These are phyloP conservation scores for Naganishia onofrii DNA, from an alignment of 768 basidiomycete genomes.

Conservation along the genomic window DNA sequence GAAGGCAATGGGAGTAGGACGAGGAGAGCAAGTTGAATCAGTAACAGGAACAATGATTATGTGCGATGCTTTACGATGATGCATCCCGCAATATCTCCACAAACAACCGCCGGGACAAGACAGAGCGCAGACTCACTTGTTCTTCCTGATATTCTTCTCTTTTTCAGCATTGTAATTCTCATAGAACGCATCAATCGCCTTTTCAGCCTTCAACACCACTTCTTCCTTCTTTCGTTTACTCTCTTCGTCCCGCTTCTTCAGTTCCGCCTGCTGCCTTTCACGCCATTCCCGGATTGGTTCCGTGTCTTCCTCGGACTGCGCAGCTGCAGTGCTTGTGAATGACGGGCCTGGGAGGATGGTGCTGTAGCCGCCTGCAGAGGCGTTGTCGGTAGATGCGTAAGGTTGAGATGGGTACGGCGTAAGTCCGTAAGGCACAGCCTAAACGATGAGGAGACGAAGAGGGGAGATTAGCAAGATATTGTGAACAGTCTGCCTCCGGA, in stretches of 20 bases:
- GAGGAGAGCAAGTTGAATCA: neutral
- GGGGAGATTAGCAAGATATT: neutral
- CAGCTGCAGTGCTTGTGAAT: constrained; percentile 34
- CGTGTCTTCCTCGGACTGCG: constrained; percentile 41
- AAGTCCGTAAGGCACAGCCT: constrained; percentile 43
- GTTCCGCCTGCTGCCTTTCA: constrained; percentile 77
- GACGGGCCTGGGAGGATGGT: constrained; percentile 48
- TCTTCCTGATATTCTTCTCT: constrained; percentile 84
- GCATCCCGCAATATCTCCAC: too few relatives aligned
- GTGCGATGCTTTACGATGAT: too few relatives aligned
- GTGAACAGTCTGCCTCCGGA: neutral
- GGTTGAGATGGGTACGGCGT: constrained; percentile 46
- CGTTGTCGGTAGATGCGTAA: constrained; percentile 34
- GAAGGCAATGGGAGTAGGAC: neutral
- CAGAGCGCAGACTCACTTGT: constrained; percentile 96
- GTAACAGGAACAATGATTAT: neutral
- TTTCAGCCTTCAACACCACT: constrained; percentile 69
- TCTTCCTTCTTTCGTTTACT: constrained; percentile 75
- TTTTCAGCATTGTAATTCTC: constrained; percentile 70
- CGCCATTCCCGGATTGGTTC: constrained; percentile 72
- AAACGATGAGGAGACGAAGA: neutral
- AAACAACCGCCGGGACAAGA: too few relatives aligned
- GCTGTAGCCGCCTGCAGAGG: constrained; percentile 28
- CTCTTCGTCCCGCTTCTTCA: constrained; percentile 74
- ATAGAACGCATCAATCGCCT: constrained; percentile 52